A percentile compares a stretch with the other conserved stretches of the same genome.
Conservation (phyloP, 495 filamentous ascomycete species). For the Filosporella fistucella region DNA sequence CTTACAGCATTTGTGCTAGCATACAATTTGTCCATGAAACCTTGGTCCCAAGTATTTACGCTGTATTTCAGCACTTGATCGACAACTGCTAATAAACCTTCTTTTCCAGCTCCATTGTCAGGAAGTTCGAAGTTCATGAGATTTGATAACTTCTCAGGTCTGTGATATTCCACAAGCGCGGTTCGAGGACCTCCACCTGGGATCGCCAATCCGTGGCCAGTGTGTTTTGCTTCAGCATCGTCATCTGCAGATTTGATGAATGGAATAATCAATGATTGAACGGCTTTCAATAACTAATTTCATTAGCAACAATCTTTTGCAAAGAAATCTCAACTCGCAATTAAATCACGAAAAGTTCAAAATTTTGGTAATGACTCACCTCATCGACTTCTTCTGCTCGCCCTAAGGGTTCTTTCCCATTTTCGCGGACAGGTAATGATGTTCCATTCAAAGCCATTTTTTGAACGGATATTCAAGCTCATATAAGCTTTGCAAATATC, state of each 20-base stretch:
- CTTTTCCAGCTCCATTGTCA: conserved; percentile 57
- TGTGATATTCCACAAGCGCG: conserved; percentile 63
- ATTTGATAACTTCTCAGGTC: conserved; percentile 62
- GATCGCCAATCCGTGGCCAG: conserved; percentile 48
- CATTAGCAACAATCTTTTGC: neutral
- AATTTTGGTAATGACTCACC: conserved; percentile 33
- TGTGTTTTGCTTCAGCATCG: conserved; percentile 43
- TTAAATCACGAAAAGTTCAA: neutral
- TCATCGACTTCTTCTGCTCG: conserved; percentile 50
- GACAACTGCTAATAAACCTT: conserved; percentile 63
- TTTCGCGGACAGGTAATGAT: conserved; percentile 2
- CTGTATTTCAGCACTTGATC: conserved; percentile 69
- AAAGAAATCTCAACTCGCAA: neutral
- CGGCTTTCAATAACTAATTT: conserved; percentile 62
- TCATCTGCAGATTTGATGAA: conserved; percentile 76
- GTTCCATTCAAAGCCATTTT: conserved; percentile 15
- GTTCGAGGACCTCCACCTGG: conserved; percentile 43
- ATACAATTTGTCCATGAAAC: conserved; percentile 92
- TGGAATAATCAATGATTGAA: conserved; percentile 70
- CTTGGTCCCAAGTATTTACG: conserved; percentile 96
- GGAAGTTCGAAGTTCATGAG: conserved; percentile 66
- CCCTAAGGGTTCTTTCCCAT: conserved; percentile 23
- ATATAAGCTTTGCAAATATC: too few species aligned
- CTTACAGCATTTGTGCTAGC: conserved; percentile 74
- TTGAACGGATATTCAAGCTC: too few species aligned